Evolutionary conservation across 2,329 filamentous ascomycete species (phyloP).

Genomic region (Xylariaceae sp.): DNA sequence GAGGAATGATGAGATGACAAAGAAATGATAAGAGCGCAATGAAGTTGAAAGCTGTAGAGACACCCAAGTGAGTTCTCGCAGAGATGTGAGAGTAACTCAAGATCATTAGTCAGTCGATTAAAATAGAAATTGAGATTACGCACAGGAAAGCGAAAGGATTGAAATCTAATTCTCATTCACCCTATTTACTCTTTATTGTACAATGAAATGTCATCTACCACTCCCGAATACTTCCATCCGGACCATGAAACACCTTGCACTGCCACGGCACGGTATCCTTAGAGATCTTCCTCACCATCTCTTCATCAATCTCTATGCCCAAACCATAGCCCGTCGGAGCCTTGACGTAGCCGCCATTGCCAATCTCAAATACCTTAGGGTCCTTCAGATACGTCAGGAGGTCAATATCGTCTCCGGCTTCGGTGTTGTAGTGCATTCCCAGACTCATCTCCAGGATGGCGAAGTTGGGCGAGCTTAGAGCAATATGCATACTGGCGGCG

Average conservation of each 20-base stretch:
- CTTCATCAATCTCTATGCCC: constrained; percentile 76
- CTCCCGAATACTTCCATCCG: constrained; percentile 31
- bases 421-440: constrained; percentile 80
- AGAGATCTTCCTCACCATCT: constrained; percentile 65
- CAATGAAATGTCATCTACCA: constrained; percentile 19
- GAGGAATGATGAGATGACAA: too few relatives aligned
- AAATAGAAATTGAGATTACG: too few relatives aligned
- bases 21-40: too few relatives aligned
- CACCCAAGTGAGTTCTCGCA: too few relatives aligned
- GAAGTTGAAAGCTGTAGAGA: too few relatives aligned
- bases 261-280: constrained; percentile 68
- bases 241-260: constrained; percentile 69
- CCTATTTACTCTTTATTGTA: not conserved
- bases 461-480: constrained; percentile 67
- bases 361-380: constrained; percentile 67
- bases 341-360: constrained; percentile 67
- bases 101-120: too few relatives aligned
- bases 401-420: constrained; percentile 58
- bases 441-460: constrained; percentile 80
- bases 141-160: not conserved
- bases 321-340: constrained; percentile 66
- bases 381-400: constrained; percentile 71
- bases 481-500: constrained; percentile 74
- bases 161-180: not conserved
- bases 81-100: too few relatives aligned